phyloP scores from a whole-genome alignment of 1,284 basidiomycete genomes.

The Ceratobasidium theobromae region DNA sequence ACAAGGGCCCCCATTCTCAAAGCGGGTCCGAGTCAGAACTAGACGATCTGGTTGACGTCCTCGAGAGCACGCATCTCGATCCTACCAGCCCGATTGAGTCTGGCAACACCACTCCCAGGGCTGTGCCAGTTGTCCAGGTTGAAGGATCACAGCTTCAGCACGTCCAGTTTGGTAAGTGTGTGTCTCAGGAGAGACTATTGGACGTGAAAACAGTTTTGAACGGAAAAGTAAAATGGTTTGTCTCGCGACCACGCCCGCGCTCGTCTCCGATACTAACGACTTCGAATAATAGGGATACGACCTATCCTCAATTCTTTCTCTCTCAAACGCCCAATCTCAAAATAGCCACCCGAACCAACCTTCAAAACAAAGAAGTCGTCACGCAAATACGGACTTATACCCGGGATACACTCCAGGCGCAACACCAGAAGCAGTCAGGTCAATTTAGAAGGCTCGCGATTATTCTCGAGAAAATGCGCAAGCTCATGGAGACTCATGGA shows the following conservation, averaged over 20 bases:
- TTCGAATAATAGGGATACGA: slow-evolving; percentile 43
- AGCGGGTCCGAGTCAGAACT: too few relatives aligned
- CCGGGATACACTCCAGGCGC: background rate
- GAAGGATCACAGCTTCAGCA: slow-evolving; percentile 1
- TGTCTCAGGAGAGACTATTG: background rate
- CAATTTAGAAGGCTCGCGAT: background rate
- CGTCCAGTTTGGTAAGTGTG: background rate
- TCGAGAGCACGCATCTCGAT: too few relatives aligned
- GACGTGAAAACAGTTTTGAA: background rate
- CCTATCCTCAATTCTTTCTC: slow-evolving; percentile 56
- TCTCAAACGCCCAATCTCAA: slow-evolving; percentile 57
- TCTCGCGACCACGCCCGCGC: slow-evolving; percentile 39
- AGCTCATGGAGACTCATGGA: background rate
- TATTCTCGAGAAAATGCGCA: background rate
- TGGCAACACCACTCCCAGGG: background rate
- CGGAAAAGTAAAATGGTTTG: background rate
- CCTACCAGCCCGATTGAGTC: too few relatives aligned
- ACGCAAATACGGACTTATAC: background rate
- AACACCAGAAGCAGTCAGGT: background rate
- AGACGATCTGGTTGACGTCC: too few relatives aligned
- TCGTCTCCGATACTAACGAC: background rate
- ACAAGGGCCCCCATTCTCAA: too few relatives aligned
- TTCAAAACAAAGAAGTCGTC: background rate
- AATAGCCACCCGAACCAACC: slow-evolving; percentile 42
- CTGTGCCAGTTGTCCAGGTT: background rate